Conservation (phyloP, 331 rosid species). For the Quercus tomentella region DNA sequence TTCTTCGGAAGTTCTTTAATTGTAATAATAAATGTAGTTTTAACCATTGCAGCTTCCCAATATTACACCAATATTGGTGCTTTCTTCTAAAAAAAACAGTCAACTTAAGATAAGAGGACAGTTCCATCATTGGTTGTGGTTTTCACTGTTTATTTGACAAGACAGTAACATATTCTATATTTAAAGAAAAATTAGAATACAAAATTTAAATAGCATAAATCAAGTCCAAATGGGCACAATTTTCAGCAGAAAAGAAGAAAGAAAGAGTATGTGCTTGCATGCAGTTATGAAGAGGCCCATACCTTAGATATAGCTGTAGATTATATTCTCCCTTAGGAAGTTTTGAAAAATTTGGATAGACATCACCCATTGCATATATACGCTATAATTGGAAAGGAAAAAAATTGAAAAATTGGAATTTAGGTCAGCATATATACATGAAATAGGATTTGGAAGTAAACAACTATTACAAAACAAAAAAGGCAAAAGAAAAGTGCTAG, state of each 20-base stretch:
- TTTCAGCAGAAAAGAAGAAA: not conserved
- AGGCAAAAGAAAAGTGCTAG: not conserved
- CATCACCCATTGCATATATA: conserved; percentile 70
- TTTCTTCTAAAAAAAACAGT: not conserved
- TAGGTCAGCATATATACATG: not conserved
- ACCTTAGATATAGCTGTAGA: conserved; percentile 80
- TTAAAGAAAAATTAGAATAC: not conserved
- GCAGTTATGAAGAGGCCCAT: conserved; percentile 22
- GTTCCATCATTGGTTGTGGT: not conserved
- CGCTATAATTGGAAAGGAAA: conserved; percentile 45
- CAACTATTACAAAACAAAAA: conserved; percentile 4
- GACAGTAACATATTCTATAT: not conserved
- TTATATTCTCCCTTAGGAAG: conserved; percentile 90
- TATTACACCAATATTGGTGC: not conserved
- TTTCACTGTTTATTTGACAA: not conserved
- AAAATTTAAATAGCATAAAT: not conserved
- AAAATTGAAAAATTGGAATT: not conserved
- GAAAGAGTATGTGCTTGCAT: conserved; percentile 5
- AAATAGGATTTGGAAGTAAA: conserved; percentile 1
- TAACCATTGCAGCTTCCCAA: not conserved
- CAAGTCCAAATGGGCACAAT: not conserved
- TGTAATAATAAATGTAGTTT: not conserved
- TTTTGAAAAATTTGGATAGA: conserved; percentile 60
- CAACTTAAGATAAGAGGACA: not conserved
- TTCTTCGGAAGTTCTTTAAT: not conserved